Conservation (phyloP, 108 stramenopile species). For the Nitzschia sp. region DNA sequence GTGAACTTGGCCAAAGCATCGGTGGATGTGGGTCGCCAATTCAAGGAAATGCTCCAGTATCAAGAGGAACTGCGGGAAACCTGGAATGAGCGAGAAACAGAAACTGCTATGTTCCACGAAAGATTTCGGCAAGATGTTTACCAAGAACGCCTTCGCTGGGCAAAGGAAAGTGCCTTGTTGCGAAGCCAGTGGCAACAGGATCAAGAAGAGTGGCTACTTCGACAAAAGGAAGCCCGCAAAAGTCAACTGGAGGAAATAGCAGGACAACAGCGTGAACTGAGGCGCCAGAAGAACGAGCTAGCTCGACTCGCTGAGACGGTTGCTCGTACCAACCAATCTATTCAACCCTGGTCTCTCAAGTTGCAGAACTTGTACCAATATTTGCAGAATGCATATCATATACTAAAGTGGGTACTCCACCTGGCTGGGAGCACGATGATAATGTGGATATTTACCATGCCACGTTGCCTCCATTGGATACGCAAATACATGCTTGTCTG, state of each 20-base stretch:
- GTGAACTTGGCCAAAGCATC: slow-evolving; percentile 21
- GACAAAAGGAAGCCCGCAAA: background rate
- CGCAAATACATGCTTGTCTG: background rate
- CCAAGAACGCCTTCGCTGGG: slow-evolving; percentile 5
- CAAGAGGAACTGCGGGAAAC: slow-evolving; percentile 4
- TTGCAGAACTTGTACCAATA: background rate
- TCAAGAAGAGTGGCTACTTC: background rate
- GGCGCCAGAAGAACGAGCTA: slow-evolving; percentile 1
- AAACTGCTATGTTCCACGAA: background rate
- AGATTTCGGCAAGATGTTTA: background rate
- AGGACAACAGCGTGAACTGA: background rate
- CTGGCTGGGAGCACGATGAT: background rate
- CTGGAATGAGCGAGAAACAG: slow-evolving; percentile 27
- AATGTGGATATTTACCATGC: background rate
- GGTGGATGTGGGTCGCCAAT: slow-evolving; percentile 4
- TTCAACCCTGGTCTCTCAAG: slow-evolving; percentile 9
- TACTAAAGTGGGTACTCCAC: background rate
- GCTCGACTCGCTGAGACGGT: background rate
- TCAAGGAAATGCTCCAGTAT: slow-evolving; percentile 20
- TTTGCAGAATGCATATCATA: background rate
- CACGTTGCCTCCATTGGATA: slow-evolving; percentile 8
- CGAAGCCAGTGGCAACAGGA: slow-evolving; percentile 1
- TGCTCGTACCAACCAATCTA: background rate
- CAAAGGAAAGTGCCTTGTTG: background rate
- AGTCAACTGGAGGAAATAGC: background rate